Evolutionary conservation across 805 yeast species (phyloP).

Genomic region (Barnettozyma salicaria): DNA sequence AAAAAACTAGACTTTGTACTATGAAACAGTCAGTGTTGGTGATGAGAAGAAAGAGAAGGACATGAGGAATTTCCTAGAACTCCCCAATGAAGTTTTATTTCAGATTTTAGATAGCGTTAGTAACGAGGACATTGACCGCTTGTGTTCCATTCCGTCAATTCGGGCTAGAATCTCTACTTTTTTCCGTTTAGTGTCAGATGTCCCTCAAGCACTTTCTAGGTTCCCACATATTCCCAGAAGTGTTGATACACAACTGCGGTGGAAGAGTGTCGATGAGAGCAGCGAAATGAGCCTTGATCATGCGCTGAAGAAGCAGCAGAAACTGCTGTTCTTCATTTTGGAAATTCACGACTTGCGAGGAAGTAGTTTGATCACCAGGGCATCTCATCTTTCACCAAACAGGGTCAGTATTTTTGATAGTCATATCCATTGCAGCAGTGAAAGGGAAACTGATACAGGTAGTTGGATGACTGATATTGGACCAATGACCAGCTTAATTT

Average conservation of each 20-base stretch:
- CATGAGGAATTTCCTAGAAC: not conserved
- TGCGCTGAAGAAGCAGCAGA: not conserved
- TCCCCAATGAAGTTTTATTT: conserved; percentile 6
- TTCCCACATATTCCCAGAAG: conserved; percentile 1
- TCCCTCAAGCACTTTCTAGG: not conserved
- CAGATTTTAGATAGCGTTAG: not conserved
- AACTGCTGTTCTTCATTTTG: conserved; percentile 7
- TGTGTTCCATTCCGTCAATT: not conserved
- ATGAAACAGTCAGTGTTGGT: too few relatives aligned
- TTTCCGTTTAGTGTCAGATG: conserved; percentile 4
- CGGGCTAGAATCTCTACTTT: conserved; percentile 1
- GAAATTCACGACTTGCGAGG: conserved; percentile 13
- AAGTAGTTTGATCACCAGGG: not conserved
- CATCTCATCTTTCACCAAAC: conserved; percentile 4
- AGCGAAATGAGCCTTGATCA: not conserved
- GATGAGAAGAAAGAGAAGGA: not conserved
- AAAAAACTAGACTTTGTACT: too few relatives aligned
- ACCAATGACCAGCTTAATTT: conserved; percentile 2
- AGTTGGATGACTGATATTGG: conserved; percentile 12
- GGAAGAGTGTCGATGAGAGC: too few relatives aligned
- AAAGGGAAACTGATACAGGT: too few relatives aligned
- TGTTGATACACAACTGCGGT: too few relatives aligned
- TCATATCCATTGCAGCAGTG: too few relatives aligned
- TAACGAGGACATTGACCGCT: conserved; percentile 1
- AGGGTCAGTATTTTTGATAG: conserved; percentile 13